phyloP scores from a whole-genome alignment of 1,284 basidiomycete genomes.

The Caloboletus inedulis region DNA sequence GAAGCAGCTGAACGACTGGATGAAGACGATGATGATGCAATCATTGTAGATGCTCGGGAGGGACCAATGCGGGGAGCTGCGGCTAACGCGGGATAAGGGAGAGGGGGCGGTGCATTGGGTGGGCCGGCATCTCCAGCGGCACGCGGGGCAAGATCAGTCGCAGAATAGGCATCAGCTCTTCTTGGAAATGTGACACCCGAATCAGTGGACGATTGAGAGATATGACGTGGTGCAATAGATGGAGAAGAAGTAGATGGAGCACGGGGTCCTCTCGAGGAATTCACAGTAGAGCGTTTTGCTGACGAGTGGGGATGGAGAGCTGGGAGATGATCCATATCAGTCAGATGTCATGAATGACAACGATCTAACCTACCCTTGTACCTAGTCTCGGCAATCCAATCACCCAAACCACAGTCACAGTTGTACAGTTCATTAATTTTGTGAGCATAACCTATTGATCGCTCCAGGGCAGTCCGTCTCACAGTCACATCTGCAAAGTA shows the following conservation, averaged over 20 bases:
- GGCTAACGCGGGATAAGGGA: conserved; percentile 74
- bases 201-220: conserved; percentile 65
- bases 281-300: conserved; percentile 23
- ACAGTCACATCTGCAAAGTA: conserved; percentile 64
- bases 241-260: conserved; percentile 33
- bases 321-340: conserved; percentile 15
- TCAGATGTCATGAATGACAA: not conserved
- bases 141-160: conserved; percentile 65
- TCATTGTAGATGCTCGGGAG: conserved; percentile 30
- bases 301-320: conserved; percentile 31
- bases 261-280: conserved; percentile 25
- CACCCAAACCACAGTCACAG: conserved; percentile 75
- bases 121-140: conserved; percentile 43
- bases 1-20: conserved; percentile 27
- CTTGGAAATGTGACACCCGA: conserved; percentile 77
- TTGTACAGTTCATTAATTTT: conserved; percentile 82
- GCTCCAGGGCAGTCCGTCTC: conserved; percentile 63
- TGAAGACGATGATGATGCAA: conserved; percentile 36
- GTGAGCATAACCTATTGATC: conserved; percentile 72
- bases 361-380: conserved; percentile 46
- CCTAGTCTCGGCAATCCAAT: conserved; percentile 67
- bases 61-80: conserved; percentile 28
- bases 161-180: conserved; percentile 69
- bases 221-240: conserved; percentile 54
- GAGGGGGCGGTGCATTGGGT: conserved; percentile 55